Conservation (phyloP, 78 protist genomes). For the Pelomyxa schiedti region DNA sequence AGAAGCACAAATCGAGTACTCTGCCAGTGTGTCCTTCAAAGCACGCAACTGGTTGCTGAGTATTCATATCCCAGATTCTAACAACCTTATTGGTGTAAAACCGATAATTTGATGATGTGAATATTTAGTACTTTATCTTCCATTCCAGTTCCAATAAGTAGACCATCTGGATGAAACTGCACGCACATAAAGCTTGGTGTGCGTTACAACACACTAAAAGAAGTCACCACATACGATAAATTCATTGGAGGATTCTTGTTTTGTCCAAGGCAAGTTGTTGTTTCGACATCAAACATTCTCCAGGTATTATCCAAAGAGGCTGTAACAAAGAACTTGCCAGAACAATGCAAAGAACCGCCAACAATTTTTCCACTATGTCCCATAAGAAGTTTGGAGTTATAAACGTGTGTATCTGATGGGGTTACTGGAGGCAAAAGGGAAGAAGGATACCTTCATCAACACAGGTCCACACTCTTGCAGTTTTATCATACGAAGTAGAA, state of each 20-base stretch:
- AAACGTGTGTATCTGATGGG: background rate
- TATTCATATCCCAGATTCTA: slow-evolving; percentile 48
- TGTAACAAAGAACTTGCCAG: slow-evolving; percentile 43
- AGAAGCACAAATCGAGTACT: slow-evolving; percentile 38
- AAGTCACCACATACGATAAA: background rate
- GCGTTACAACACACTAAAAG: too few relatives aligned
- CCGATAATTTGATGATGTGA: background rate
- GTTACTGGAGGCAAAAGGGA: background rate
- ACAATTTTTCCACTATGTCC: slow-evolving; percentile 26
- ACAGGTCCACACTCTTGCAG: slow-evolving; percentile 47
- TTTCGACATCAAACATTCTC: slow-evolving; percentile 56
- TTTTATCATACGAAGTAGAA: slow-evolving; percentile 27
- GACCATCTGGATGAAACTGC: slow-evolving; percentile 89
- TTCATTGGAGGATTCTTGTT: background rate
- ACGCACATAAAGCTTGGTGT: background rate
- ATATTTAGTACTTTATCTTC: background rate
- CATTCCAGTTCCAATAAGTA: slow-evolving; percentile 65
- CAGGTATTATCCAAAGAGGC: slow-evolving; percentile 52
- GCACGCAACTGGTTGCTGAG: slow-evolving; percentile 23
- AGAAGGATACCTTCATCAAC: background rate
- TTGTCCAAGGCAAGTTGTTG: background rate
- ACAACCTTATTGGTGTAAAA: slow-evolving; percentile 11
- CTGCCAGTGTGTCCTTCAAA: slow-evolving; percentile 25
- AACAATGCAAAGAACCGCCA: slow-evolving; percentile 51
- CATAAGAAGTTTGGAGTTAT: background rate